Evolutionary conservation across 441 rosid species (phyloP).

Genomic region (Aquilaria agallochum): DNA sequence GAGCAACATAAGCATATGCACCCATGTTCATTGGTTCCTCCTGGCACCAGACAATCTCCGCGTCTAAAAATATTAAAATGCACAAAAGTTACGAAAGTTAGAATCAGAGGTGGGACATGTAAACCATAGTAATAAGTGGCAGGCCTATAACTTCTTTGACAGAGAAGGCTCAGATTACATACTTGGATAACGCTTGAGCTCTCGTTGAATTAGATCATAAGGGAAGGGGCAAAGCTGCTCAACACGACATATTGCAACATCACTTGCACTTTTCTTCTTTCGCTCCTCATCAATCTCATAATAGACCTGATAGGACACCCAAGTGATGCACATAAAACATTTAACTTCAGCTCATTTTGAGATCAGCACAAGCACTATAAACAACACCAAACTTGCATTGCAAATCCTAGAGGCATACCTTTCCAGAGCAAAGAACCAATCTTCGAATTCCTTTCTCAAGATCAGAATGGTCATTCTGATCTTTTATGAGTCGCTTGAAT

Average conservation of each 20-base stretch:
- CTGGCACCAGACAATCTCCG: conserved; percentile 98
- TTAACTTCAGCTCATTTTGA: no score
- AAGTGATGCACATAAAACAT: no score
- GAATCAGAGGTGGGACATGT: background rate
- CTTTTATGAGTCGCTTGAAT: conserved; percentile 92
- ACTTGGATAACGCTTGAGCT: conserved; percentile 96
- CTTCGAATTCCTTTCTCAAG: conserved; percentile 91
- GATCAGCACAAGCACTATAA: no score
- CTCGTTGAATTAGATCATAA: conserved; percentile 89
- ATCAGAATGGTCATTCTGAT: conserved; percentile 79
- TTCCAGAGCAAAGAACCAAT: conserved; percentile 95
- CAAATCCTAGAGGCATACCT: conserved; percentile 33
- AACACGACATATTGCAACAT: conserved; percentile 91
- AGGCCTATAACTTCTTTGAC: no score
- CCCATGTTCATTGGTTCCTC: conserved; percentile 99
- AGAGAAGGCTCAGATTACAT: conserved; percentile 21
- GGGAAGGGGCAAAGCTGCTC: conserved; percentile 98
- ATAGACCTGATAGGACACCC: conserved; percentile 48
- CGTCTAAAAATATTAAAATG: conserved; percentile 36
- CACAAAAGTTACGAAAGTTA: conserved; percentile 2
- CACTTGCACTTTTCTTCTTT: conserved; percentile 53
- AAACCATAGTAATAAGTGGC: no score
- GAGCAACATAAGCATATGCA: conserved; percentile 71
- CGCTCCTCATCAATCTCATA: conserved; percentile 93
- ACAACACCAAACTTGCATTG: background rate